A percentile compares a stretch with the other conserved stretches of the same genome.
Evolutionary conservation across 1,284 basidiomycete genomes (phyloP).

Genomic region (Schizophyllum commune): DNA sequence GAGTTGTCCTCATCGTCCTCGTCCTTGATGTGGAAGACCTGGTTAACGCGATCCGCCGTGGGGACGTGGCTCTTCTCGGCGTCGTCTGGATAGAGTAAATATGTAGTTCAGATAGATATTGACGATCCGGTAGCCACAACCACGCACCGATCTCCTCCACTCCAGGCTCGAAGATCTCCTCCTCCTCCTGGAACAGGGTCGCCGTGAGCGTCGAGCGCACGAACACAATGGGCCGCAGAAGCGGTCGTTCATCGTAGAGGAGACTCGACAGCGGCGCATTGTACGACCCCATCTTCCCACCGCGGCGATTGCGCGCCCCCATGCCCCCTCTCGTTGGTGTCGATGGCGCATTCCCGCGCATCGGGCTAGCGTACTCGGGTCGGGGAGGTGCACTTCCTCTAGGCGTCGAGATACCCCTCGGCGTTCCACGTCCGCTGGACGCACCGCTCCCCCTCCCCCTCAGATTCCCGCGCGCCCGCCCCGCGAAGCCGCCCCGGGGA

Average conservation of each 20-base stretch:
- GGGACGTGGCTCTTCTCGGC: conserved; percentile 49
- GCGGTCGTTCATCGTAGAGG: conserved; percentile 49
- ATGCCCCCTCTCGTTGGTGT: not conserved
- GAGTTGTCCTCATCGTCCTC: conserved; percentile 26
- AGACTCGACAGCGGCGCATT: conserved; percentile 46
- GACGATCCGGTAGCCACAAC: conserved; percentile 17
- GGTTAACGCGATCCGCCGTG: conserved; percentile 54
- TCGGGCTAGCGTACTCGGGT: no score
- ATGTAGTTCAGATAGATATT: not conserved
- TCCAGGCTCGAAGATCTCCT: conserved; percentile 56
- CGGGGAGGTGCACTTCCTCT: no score
- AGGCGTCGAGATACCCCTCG: no score
- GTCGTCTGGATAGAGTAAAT: conserved; percentile 27
- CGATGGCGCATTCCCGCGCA: not conserved
- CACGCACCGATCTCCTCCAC: conserved; percentile 42
- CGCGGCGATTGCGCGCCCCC: not conserved
- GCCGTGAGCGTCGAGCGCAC: conserved; percentile 51
- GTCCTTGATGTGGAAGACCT: conserved; percentile 42
- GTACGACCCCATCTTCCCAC: conserved; percentile 7
- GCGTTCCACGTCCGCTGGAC: no score
- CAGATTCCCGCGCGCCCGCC: no score
- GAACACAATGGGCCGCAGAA: conserved; percentile 56
- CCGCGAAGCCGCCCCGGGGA: not conserved
- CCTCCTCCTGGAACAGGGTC: conserved; percentile 51
- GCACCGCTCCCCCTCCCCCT: no score